Conservation (phyloP, 2,329 filamentous ascomycete genomes). For the Fusarium nematophilum region DNA sequence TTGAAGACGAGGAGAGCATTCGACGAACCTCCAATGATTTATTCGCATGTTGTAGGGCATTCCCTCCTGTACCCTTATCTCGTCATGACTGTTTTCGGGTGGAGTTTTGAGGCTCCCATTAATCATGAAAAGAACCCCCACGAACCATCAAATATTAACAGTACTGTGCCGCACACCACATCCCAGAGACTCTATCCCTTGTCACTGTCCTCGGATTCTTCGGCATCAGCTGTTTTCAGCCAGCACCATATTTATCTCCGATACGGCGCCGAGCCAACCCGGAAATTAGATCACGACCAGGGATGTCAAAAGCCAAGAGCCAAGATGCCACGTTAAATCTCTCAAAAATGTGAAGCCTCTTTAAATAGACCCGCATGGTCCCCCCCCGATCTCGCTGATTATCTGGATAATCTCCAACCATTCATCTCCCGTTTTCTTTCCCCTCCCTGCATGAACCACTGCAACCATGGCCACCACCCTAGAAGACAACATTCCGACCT, state of each 20-base stretch:
- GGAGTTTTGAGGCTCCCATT: too few species aligned
- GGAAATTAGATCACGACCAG: slow-evolving; percentile 13
- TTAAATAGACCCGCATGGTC: too few species aligned
- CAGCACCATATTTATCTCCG: neutral
- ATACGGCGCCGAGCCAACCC: neutral
- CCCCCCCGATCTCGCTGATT: neutral
- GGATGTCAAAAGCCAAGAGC: neutral
- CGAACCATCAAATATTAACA: neutral
- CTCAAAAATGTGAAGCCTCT: neutral
- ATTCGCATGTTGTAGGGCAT: too few species aligned
- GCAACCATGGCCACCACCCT: neutral
- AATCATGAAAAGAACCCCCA: neutral
- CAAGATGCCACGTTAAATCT: neutral
- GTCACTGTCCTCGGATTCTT: too few species aligned
- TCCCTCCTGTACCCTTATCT: too few species aligned
- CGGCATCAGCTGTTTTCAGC: too few species aligned
- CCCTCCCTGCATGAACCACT: neutral
- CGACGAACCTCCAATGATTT: neutral
- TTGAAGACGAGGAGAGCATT: neutral
- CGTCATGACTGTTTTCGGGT: too few species aligned
- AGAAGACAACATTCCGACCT: slow-evolving; percentile 13
- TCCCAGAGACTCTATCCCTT: too few species aligned
- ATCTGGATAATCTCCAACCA: slow-evolving; percentile 4
- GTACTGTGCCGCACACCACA: too few species aligned
- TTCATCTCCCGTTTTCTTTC: neutral